These are phyloP conservation scores for Yamadazyma ubonensis DNA, from an alignment of 805 yeast species.

Conservation along the genomic window DNA sequence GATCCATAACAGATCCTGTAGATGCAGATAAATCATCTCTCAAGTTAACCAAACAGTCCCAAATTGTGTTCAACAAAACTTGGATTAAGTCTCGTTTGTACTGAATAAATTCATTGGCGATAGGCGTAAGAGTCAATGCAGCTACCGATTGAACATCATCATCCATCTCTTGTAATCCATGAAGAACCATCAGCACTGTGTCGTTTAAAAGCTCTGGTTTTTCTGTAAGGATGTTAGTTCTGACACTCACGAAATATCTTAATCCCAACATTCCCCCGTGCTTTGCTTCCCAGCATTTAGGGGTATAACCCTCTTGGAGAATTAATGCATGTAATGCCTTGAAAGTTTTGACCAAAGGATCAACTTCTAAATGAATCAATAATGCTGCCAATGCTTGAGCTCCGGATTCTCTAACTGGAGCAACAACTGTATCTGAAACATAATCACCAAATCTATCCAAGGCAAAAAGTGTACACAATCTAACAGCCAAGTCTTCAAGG, in stretches of 20 bases:
- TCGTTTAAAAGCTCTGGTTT: constrained; percentile 60
- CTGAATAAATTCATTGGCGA: constrained; percentile 81
- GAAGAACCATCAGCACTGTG: constrained; percentile 80
- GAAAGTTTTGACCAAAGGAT: constrained; percentile 61
- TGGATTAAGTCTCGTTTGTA: constrained; percentile 52
- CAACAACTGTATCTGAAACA: constrained; percentile 95
- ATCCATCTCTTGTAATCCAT: constrained; percentile 73
- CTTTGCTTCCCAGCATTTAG: constrained; percentile 89
- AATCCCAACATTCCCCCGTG: constrained; percentile 97
- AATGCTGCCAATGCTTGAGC: constrained; percentile 94
- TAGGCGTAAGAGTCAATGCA: constrained; percentile 89
- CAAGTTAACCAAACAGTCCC: constrained; percentile 82
- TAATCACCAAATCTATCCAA: constrained; percentile 95
- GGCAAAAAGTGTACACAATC: constrained; percentile 83
- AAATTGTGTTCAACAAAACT: constrained; percentile 64
- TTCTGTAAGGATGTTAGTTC: constrained; percentile 70
- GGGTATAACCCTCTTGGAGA: constrained; percentile 55
- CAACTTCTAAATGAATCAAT: constrained; percentile 66
- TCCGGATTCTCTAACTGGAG: constrained; percentile 95
- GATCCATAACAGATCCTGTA: constrained; percentile 93
- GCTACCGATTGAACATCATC: constrained; percentile 98
- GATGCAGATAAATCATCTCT: constrained; percentile 93
- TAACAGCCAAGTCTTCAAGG: constrained; percentile 83
- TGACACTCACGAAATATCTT: constrained; percentile 85
- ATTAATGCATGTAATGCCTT: constrained; percentile 65